phyloP scores from a whole-genome alignment of 2,329 filamentous ascomycete genomes.

The Thielaviopsis ethacetica region DNA sequence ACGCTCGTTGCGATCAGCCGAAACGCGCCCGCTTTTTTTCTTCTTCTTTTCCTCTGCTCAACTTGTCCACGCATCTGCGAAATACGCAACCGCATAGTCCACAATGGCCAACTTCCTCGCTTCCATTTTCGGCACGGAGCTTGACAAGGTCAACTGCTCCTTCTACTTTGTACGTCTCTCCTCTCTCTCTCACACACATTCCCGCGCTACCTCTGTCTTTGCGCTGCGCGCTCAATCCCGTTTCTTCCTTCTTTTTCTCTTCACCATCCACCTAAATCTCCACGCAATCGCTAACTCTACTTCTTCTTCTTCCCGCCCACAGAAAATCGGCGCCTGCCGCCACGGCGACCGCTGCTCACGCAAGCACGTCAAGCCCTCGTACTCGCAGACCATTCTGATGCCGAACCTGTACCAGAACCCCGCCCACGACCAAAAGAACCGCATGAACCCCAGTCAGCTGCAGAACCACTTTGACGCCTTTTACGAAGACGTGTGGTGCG shows the following conservation, averaged over 20 bases:
- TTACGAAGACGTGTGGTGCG: conserved; percentile 99
- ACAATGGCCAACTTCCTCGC: conserved; percentile 94
- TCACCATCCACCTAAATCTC: not conserved
- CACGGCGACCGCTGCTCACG: conserved; percentile 96
- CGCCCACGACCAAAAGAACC: conserved; percentile 87
- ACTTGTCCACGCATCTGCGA: not conserved
- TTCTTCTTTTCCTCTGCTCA: not conserved
- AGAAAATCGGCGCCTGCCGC: conserved; percentile 98
- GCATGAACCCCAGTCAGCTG: conserved; percentile 90
- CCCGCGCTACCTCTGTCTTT: not conserved
- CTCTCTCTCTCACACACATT: no score
- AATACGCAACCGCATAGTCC: conserved; percentile 9
- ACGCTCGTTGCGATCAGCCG: not conserved
- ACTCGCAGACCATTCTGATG: conserved; percentile 93
- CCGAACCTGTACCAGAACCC: conserved; percentile 99
- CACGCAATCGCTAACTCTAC: conserved; percentile 1
- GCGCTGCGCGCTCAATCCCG: not conserved
- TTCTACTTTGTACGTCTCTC: conserved; percentile 55
- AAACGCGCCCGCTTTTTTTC: not conserved
- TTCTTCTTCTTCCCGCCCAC: conserved; percentile 20
- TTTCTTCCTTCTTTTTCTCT: not conserved
- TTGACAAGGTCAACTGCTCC: conserved; percentile 98
- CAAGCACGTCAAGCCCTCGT: conserved; percentile 98
- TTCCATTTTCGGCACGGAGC: conserved; percentile 98
- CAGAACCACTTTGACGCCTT: conserved; percentile 99